phyloP scores from a whole-genome alignment of 768 basidiomycete species.

The Melanogaster broomeanus region DNA sequence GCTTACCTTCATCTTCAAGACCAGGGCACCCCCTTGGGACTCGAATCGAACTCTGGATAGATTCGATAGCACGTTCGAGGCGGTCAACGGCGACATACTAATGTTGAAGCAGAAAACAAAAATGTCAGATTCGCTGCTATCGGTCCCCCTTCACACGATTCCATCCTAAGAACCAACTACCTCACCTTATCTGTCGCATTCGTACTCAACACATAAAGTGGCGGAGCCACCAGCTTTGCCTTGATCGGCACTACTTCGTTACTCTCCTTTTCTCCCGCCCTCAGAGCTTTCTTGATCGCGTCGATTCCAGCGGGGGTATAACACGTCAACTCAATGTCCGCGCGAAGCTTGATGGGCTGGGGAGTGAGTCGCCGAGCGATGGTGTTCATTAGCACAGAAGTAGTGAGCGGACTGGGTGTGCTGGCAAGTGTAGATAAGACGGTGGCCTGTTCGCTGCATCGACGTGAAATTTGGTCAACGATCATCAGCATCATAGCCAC shows the following conservation, averaged over 20 bases:
- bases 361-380: conserved; percentile 96
- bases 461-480: no score
- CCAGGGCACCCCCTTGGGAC: conserved; percentile 78
- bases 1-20: conserved; percentile 94
- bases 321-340: conserved; percentile 96
- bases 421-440: conserved; percentile 74
- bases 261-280: conserved; percentile 85
- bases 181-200: conserved; percentile 95
- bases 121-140: background rate
- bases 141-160: background rate
- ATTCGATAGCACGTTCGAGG: conserved; percentile 90
- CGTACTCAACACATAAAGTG: conserved; percentile 92
- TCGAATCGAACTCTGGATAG: conserved; percentile 86
- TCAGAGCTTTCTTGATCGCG: conserved; percentile 90
- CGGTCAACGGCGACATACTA: conserved; percentile 91
- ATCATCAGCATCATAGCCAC: no score
- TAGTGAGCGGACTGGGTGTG: conserved; percentile 58
- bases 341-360: conserved; percentile 97
- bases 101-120: no score
- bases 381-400: conserved; percentile 68
- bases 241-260: conserved; percentile 94
- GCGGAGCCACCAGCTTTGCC: conserved; percentile 95
- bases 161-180: conserved; percentile 2
- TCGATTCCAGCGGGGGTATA: conserved; percentile 96
- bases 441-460: conserved; percentile 74